Evolutionary conservation across 2,329 filamentous ascomycete species (phyloP), one percentile per base, ranked within the genome.

Genomic region (Fusarium sp.): DNA sequence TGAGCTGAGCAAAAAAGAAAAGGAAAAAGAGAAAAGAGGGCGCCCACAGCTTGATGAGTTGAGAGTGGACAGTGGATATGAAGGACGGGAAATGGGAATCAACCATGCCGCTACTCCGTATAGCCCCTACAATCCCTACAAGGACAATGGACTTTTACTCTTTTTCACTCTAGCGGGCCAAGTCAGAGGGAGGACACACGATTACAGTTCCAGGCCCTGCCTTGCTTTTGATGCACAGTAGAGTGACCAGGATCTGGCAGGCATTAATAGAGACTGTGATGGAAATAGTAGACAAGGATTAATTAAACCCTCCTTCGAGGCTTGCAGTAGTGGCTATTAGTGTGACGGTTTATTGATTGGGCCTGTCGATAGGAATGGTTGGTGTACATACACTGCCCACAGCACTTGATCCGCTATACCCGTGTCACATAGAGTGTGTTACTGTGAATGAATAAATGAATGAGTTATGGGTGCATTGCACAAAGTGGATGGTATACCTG

Each of bases 301-400:
- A 45, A 65, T 60, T 53, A 66, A 45, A 52, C 55, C 56, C 55
- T 52, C 54, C 49, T 46, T 17, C 14, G 46, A 49, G 66, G 69
- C 63, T 64, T 74, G 72, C 72, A 74, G 66, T 69, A 69, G 66
- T 47, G 36, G 37, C 36, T 39, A 21, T 69, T 74, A 74, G 72
- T 66, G 70, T 52, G 58, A 40, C 67, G 72, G 64, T 71, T 74
- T 74, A 74, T 74, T 73, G 72, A 73, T 61, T 72, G 70, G 70
- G 51, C 21, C 52, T 43, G 21, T 21, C 33, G 23, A 15, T 15
- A n/a, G n/a, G n/a, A n/a, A 29, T 29, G 27, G 27, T 6, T 29
- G 15, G 4, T 15, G 31, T 33, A 33, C 15, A 5, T 25, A 25
- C 23, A 25, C 23, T 25, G 23, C 4, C 31, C 17, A 15, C 31